phyloP scores from a whole-genome alignment of 169 alveolate genomes.

The Plasmodium falciparum region DNA sequence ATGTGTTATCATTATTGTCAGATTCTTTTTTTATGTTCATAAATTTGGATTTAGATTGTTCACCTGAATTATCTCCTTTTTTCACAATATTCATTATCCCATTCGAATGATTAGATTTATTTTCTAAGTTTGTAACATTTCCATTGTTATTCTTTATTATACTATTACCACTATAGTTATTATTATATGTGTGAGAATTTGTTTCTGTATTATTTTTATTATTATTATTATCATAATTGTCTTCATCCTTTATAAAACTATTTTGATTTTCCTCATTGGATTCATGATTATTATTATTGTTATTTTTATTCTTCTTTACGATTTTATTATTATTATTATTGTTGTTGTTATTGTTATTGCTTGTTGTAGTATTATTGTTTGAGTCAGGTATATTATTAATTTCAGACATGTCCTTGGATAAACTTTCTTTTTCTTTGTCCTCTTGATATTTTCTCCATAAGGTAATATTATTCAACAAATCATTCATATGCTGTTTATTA shows the following conservation, averaged over 20 bases:
- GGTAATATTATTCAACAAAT: slow-evolving; percentile 32
- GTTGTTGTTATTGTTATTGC: background rate
- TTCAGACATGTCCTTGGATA: background rate
- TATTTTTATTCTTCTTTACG: background rate
- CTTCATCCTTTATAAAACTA: background rate
- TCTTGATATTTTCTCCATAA: slow-evolving; percentile 49
- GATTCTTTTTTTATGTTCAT: slow-evolving; percentile 17
- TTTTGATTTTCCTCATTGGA: background rate
- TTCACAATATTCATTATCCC: background rate
- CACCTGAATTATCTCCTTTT: background rate
- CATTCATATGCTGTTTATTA: slow-evolving; percentile 41
- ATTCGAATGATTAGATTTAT: background rate
- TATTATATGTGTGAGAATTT: background rate
- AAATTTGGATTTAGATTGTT: slow-evolving; percentile 10
- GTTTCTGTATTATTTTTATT: background rate
- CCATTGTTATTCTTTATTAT: background rate
- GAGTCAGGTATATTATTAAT: background rate
- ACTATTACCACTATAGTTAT: background rate
- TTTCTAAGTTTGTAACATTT: background rate
- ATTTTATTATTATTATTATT: background rate
- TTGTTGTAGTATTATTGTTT: background rate
- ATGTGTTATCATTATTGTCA: background rate
- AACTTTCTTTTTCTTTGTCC: slow-evolving; percentile 23
- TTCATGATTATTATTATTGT: background rate
- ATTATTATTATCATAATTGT: background rate